Evolutionary conservation across 805 yeast genomes (phyloP), one percentile per base, ranked within the genome.

Genomic region (Cyberlindnera petersonii): DNA sequence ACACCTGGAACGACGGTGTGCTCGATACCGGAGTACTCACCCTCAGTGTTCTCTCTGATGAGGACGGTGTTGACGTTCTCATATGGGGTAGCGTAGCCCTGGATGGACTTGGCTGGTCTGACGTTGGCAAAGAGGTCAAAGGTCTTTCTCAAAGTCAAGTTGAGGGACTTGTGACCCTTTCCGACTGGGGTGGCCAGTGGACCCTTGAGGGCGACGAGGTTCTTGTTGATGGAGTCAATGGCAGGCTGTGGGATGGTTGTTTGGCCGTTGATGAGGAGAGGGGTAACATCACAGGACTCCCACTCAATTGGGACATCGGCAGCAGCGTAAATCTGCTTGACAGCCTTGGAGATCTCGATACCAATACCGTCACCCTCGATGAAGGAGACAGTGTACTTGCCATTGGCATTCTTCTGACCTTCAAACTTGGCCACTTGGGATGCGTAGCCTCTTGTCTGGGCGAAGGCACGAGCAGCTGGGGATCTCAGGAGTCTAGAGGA

Each of bases 301-400:
- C 98, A 93, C 59, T 85, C 91, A 57, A 93, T 82, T 52, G 99
- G 99, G 38, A 89, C 95, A 40, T 85, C 68, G 38, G 98, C 98
- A 53, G 97, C 97, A 36, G 81, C 71, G 71, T 87, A 93, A 59
- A 93, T 91, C 50, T 83, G 77, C 73, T 89, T 86, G 52, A 93
- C 97, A 36, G 98, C 86, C 58, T 85, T 79, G 51, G 98, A 84
- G 64, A 93, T 93, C 68, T 93, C 98, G 37, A 82, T 75, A 56
- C 98, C 98, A 54, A 91, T 88, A 75, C 98, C 98, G 63, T 91
- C 98, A 71, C 98, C 98, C 70, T 89, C 97, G 57, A 93, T 91
- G 71, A 93, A 74, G 31, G 98, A 91, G 48, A 93, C 98, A 39
- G 86, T 79, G 72, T 79, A 91, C 58, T 84, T 85, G 50, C 98